Conservation (phyloP, 108 stramenopile genomes). For the Bacterosira constricta region DNA sequence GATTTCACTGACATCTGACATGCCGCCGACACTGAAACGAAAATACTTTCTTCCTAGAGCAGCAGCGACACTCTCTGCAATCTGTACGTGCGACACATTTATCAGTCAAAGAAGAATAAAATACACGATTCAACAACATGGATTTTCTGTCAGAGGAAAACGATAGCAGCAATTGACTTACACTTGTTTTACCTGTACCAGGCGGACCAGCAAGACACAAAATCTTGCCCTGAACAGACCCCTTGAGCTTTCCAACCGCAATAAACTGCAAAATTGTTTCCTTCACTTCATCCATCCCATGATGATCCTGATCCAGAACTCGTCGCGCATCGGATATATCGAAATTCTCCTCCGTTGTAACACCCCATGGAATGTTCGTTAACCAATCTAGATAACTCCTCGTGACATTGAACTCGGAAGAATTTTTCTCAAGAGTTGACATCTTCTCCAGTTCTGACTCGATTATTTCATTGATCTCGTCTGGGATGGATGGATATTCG, state of each 20-base stretch:
- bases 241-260: constrained; percentile 95
- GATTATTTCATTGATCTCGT: constrained; percentile 74
- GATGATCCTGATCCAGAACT: constrained; percentile 92
- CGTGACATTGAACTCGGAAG: constrained; percentile 95
- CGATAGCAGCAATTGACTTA: constrained; percentile 29
- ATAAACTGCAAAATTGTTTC: constrained; percentile 97
- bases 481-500: constrained; percentile 71
- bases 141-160: not conserved
- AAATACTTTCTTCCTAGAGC: constrained; percentile 94
- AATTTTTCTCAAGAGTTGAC: constrained; percentile 91
- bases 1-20: constrained; percentile 94
- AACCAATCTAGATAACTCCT: constrained; percentile 97
- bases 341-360: constrained; percentile 85
- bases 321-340: constrained; percentile 77
- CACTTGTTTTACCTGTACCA: constrained; percentile 73
- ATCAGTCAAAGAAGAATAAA: constrained; percentile 21
- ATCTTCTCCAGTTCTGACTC: constrained; percentile 94
- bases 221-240: constrained; percentile 94
- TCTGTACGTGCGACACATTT: constrained; percentile 82
- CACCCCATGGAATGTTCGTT: constrained; percentile 93
- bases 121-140: not conserved
- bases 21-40: constrained; percentile 96
- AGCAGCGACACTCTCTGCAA: constrained; percentile 92
- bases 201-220: constrained; percentile 96
- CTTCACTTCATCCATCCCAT: constrained; percentile 97